A percentile compares a stretch with the other conserved stretches of the same genome.
Evolutionary conservation across 139 green algal genomes (phyloP).

Genomic region (Closterium sp.): DNA sequence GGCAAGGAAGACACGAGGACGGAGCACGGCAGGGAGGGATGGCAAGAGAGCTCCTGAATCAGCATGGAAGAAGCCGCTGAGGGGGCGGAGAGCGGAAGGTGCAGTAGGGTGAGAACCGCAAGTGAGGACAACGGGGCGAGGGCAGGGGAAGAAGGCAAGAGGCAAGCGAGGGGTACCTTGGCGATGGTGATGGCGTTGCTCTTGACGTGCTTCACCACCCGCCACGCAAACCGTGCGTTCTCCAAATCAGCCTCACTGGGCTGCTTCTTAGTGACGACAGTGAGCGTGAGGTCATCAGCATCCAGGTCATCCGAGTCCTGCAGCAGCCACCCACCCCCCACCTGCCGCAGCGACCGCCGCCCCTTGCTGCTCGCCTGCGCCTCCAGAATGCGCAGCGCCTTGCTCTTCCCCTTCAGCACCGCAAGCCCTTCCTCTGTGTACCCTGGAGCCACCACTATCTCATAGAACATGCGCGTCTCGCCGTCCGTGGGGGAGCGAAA

Average conservation of each 20-base stretch:
- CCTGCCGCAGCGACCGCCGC: constrained; percentile 77
- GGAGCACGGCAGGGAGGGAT: too few relatives aligned
- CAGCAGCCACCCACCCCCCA: constrained; percentile 76
- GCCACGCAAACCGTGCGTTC: constrained; percentile 97
- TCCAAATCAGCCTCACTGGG: constrained; percentile 84
- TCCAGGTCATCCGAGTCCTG: constrained; percentile 80
- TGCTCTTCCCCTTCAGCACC: constrained; percentile 95
- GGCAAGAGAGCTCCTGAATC: too few relatives aligned
- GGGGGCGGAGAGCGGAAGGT: too few relatives aligned
- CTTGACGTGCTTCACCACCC: constrained; percentile 98
- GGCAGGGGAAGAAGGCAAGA: background rate
- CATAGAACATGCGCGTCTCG: constrained; percentile 99
- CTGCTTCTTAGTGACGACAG: constrained; percentile 75
- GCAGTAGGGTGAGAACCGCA: too few relatives aligned
- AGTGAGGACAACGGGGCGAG: too few relatives aligned
- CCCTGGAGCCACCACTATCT: constrained; percentile 95
- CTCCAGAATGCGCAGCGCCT: constrained; percentile 96
- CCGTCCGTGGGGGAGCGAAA: constrained; percentile 89
- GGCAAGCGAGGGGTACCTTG: constrained; percentile 65
- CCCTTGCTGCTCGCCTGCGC: constrained; percentile 70
- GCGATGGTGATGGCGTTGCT: constrained; percentile 97
- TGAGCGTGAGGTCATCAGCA: constrained; percentile 79
- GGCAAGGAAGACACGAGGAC: background rate
- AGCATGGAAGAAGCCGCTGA: too few relatives aligned
- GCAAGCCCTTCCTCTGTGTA: constrained; percentile 93